Base-by-base conservation (phyloP, 495 filamentous ascomycete species). In the Daldinia vernicosa region DNA sequence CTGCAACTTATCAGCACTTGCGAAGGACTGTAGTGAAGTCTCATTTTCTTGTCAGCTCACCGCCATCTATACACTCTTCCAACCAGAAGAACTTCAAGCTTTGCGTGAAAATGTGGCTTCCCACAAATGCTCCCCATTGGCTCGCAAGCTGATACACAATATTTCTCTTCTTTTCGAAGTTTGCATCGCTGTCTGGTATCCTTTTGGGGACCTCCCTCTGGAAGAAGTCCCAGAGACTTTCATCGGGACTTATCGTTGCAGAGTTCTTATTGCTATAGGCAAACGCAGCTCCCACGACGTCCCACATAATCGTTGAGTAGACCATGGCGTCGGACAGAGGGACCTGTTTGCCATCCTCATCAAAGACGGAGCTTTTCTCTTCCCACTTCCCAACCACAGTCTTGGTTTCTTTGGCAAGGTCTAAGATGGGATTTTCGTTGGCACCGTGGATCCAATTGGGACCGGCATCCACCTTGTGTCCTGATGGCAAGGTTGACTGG, bases 371-470 rank as follows among this genome's bases (percentile, higher is more conserved):
- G 35, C 87, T 83, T 8, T 77, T 76, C 9, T 85, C 87, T 30
- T 89, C 88, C 82, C 84, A 89, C 58, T 82, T 83, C 63, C 89
- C 84, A 14, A 87, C 80, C 1, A 78, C 67, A 0, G 92, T 93
- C 3, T 85, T 78, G 0, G 91, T 93, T 72, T 88, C 80, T 67
- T 87, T 84, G 14, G 93, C 93, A 32, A 99, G 84, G 35, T 91
- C 86, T 59, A 91, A 78, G 45, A 99, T 94, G 5, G 95, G 94
- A 75, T 97, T 99, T 54, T 91, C 80, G 1, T 89, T 85, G 0
- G 91, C 91, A 37, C 95, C 95, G 78, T 98, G 95, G 27, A 97
- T 96, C 95, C 95, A 98, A 75, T 98, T 98, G 6, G 95, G 90
- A 6, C 95, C 95, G 22, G 93, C 91, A 71, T 77, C 75, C 12